Evolutionary conservation across 2,329 filamentous ascomycete genomes (phyloP), one percentile per base, ranked within the genome.

Genomic region (Arachnomyces sp.): DNA sequence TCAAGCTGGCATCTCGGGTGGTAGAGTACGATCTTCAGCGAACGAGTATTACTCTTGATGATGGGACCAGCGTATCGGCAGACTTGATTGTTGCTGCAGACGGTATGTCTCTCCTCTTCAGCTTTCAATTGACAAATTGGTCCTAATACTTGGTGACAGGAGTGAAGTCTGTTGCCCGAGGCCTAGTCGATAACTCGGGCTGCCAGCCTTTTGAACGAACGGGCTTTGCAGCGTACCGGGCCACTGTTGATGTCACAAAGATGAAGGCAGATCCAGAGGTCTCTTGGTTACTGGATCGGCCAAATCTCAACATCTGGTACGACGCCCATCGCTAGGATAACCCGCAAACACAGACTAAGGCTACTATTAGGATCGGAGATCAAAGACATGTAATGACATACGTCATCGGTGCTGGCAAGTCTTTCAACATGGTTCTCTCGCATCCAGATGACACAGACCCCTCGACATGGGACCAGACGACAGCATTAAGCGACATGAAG

Each of bases 1-100:
- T 64, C 5, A 37, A 41, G 12, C 50, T 62, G 5, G 47, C 47
- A 11, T 47, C 48, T 15, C 42, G 39, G 12, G 55, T 60, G 7
- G 48, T 44, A 1, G 47, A 33, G 29, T 47, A 51, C 41, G 55
- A 44, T 31, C 34, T 40, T 14, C 18, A 34, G 16, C 21, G 8
- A 12, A 12, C 38, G 1, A 46, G 46, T 4, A 54, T 62, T 3
- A 56, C 55, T 8, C 53, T 69, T 2, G 51, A 51, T 2, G 52
- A 60, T 28, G 63, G 60, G 1, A 39, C 48, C 8, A 53, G 47
- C 3, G 52, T 42, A 1, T 40, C 40, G 6, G 50, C 39, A 29
- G 69, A 73, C 43, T 50, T 72, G 1, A 52, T 74, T 3, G 57
- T 73, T 38, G 69, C 67, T 12, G 64, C 69, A 3, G 71, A 74